Percentiles rank a stretch among this genome's conserved stretches.
Evolutionary conservation across 2,329 filamentous ascomycete species (phyloP).

Genomic region (Nannizziopsis arthrosporioides): DNA sequence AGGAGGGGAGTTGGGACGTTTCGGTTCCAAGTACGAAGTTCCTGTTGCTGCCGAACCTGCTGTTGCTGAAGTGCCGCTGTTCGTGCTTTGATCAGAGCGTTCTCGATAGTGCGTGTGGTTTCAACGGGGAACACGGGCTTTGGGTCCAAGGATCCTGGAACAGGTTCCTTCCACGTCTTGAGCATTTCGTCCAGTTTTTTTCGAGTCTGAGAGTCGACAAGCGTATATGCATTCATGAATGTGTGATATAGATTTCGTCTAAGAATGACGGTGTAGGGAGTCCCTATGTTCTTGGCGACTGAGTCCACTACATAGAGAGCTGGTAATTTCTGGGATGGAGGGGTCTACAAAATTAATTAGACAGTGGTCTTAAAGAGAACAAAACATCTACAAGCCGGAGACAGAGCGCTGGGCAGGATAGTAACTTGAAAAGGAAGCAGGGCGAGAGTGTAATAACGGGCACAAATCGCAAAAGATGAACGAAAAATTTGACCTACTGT

Average conservation of each 20-base stretch:
- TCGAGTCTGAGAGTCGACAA: conserved; percentile 71
- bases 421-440: neutral
- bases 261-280: conserved; percentile 91
- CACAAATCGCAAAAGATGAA: conserved; percentile 8
- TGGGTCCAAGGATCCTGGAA: conserved; percentile 85
- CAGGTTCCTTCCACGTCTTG: conserved; percentile 94
- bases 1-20: conserved; percentile 42
- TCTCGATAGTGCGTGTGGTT: conserved; percentile 82
- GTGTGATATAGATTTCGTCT: conserved; percentile 83
- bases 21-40: conserved; percentile 43
- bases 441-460: conserved; percentile 15
- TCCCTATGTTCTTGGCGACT: conserved; percentile 96
- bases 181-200: conserved; percentile 95
- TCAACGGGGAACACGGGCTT: conserved; percentile 83
- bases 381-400: conserved; percentile 6
- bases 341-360: conserved; percentile 50
- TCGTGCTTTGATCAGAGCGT: conserved; percentile 74
- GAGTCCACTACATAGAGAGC: conserved; percentile 97
- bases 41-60: conserved; percentile 44
- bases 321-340: conserved; percentile 79
- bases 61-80: conserved; percentile 42
- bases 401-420: neutral
- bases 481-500: conserved; percentile 55
- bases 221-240: conserved; percentile 91
- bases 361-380: conserved; percentile 13